Percentiles rank a stretch among this genome's conserved stretches.
phyloP scores from a whole-genome alignment of 2,329 filamentous ascomycete genomes.

The Exophiala mesophila region DNA sequence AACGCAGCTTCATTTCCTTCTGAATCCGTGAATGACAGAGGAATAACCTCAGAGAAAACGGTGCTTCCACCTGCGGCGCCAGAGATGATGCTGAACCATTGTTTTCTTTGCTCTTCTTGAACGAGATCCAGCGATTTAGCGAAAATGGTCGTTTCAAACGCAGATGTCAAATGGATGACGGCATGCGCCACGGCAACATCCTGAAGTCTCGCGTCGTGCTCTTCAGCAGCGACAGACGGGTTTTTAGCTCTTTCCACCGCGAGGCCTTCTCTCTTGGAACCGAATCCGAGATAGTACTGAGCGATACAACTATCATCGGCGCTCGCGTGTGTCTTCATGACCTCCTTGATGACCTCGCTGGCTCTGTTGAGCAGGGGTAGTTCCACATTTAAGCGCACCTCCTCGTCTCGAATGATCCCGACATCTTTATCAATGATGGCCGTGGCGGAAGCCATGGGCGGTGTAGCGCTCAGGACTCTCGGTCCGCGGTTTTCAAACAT shows the following conservation, averaged over 20 bases:
- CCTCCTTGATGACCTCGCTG: conserved; percentile 17
- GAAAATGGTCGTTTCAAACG: conserved; percentile 25
- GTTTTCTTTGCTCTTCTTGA: conserved; percentile 20
- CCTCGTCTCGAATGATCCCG: conserved; percentile 26
- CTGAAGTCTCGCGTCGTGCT: conserved; percentile 11
- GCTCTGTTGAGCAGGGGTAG: conserved; percentile 24
- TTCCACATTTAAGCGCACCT: conserved; percentile 20
- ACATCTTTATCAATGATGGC: conserved; percentile 59
- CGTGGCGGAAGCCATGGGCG: conserved; percentile 54
- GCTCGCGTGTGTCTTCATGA: conserved; percentile 24
- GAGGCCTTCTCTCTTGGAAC: conserved; percentile 13
- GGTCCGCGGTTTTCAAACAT: conserved; percentile 58
- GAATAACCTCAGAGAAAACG: conserved; percentile 26
- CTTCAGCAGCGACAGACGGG: conserved; percentile 4
- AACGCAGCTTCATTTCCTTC: conserved; percentile 23
- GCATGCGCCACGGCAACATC: conserved; percentile 21
- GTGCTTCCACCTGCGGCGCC: conserved; percentile 25
- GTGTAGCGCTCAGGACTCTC: conserved; percentile 50
- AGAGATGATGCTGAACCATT: conserved; percentile 25
- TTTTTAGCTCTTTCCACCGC: conserved; percentile 19
- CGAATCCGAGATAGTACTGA: conserved; percentile 25
- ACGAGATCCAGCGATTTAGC: conserved; percentile 23
- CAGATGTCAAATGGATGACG: conserved; percentile 22
- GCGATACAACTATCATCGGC: conserved; percentile 25
- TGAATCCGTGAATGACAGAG: conserved; percentile 18